Evolutionary conservation across 805 yeast genomes (phyloP).

Genomic region (Candida suzukii): DNA sequence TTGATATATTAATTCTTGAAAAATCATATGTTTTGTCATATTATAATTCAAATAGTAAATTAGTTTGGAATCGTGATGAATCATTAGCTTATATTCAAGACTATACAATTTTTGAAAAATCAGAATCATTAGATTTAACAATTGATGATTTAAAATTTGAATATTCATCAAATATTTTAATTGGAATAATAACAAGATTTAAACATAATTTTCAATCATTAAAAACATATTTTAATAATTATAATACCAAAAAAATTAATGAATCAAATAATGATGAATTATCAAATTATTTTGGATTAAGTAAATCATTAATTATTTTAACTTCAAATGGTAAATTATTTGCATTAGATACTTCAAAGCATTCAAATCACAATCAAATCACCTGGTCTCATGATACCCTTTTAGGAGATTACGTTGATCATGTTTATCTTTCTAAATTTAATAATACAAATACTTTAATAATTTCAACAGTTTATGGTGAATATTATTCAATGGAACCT

Average conservation of each 20-base stretch:
- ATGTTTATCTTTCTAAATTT: not conserved
- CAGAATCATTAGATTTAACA: slow-evolving; percentile 13
- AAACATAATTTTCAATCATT: slow-evolving; percentile 17
- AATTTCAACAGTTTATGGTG: not conserved
- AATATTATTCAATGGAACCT: not conserved
- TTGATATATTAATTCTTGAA: slow-evolving; percentile 9
- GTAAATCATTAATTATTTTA: slow-evolving; percentile 34
- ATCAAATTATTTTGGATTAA: slow-evolving; percentile 41
- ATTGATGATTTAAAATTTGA: slow-evolving; percentile 25
- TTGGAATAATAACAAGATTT: slow-evolving; percentile 27
- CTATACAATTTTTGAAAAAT: slow-evolving; percentile 22
- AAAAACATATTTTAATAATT: slow-evolving; percentile 10
- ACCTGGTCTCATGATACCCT: slow-evolving; percentile 30
- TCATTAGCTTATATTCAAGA: slow-evolving; percentile 31
- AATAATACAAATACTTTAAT: not conserved
- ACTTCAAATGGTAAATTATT: slow-evolving; percentile 34
- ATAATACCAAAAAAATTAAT: slow-evolving; percentile 4
- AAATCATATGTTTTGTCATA: slow-evolving; percentile 9
- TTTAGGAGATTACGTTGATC: not conserved
- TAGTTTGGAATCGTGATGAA: slow-evolving; percentile 38
- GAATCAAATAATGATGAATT: slow-evolving; percentile 11
- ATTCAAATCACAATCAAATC: slow-evolving; percentile 2
- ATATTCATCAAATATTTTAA: slow-evolving; percentile 17
- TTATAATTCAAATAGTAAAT: slow-evolving; percentile 13
- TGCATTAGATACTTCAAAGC: slow-evolving; percentile 35